phyloP scores from a whole-genome alignment of 345 rosid species.

The Stellera chamaejasme region DNA sequence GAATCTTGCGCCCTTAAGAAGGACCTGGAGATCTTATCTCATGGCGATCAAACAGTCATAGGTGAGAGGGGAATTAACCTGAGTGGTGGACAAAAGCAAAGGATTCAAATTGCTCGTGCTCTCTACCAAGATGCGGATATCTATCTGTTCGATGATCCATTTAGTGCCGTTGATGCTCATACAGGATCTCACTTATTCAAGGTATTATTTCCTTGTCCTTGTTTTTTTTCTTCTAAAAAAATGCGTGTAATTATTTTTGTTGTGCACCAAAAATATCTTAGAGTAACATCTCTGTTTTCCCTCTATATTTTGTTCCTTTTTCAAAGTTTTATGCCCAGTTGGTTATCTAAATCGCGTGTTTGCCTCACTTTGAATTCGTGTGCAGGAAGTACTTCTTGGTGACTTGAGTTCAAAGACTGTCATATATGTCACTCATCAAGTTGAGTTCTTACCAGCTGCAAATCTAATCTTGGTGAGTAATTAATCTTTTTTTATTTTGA shows the following conservation, averaged over 20 bases:
- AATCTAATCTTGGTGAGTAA: conserved; percentile 64
- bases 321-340: not conserved
- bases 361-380: not conserved
- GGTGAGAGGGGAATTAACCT: conserved; percentile 79
- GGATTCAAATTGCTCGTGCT: conserved; percentile 75
- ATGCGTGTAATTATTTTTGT: not conserved
- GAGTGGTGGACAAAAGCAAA: conserved; percentile 87
- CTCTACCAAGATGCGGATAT: conserved; percentile 57
- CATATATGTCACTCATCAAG: conserved; percentile 78
- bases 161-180: conserved; percentile 79
- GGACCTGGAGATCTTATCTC: conserved; percentile 42
- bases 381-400: conserved; percentile 60
- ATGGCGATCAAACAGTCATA: conserved; percentile 55
- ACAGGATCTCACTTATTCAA: conserved; percentile 58
- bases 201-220: conserved; percentile 14
- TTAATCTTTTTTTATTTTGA: not conserved
- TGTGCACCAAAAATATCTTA: not conserved
- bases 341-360: not conserved
- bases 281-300: not conserved
- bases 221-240: not conserved
- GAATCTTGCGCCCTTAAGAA: conserved; percentile 47
- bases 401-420: conserved; percentile 45
- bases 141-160: conserved; percentile 76
- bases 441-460: conserved; percentile 73
- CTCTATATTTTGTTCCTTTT: not conserved